Percentiles rank a stretch among this genome's conserved stretches.
phyloP scores from a whole-genome alignment of 177 flowering plant genomes.

The Vitis hybrid region DNA sequence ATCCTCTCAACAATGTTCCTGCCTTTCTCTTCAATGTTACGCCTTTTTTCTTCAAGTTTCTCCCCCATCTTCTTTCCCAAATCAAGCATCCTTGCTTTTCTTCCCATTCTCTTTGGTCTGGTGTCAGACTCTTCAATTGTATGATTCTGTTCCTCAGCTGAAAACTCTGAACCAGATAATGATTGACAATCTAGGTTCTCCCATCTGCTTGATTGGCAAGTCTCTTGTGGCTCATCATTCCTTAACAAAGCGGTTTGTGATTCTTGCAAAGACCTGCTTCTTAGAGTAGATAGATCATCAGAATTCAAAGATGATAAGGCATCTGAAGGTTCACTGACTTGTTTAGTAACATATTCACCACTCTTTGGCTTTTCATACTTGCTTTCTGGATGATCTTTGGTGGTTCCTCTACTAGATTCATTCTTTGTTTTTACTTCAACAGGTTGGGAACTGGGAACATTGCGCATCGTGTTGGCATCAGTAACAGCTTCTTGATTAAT shows the following conservation, averaged over 20 bases:
- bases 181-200: slow-evolving; percentile 23
- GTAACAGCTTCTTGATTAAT: slow-evolving; percentile 43
- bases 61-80: slow-evolving; percentile 91
- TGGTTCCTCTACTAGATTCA: slow-evolving; percentile 18
- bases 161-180: slow-evolving; percentile 20
- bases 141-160: slow-evolving; percentile 22
- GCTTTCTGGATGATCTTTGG: slow-evolving; percentile 19
- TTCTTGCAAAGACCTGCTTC: slow-evolving; percentile 33
- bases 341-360: slow-evolving; percentile 17
- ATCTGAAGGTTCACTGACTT: slow-evolving; percentile 12
- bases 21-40: slow-evolving; percentile 78
- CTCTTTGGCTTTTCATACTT: slow-evolving; percentile 22
- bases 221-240: slow-evolving; percentile 29
- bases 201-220: slow-evolving; percentile 8
- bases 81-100: slow-evolving; percentile 80
- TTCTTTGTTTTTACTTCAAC: slow-evolving; percentile 25
- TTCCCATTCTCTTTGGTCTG: slow-evolving; percentile 57
- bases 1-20: slow-evolving; percentile 79
- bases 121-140: slow-evolving; percentile 38
- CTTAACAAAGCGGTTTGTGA: slow-evolving; percentile 41
- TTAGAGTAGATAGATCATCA: slow-evolving; percentile 13
- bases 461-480: slow-evolving; percentile 23
- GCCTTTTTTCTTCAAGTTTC: slow-evolving; percentile 86
- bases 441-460: slow-evolving; percentile 24
- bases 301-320: slow-evolving; percentile 17